These are phyloP conservation scores for Venturia effusa DNA, from an alignment of 2,329 filamentous ascomycete species.

Conservation along the genomic window DNA sequence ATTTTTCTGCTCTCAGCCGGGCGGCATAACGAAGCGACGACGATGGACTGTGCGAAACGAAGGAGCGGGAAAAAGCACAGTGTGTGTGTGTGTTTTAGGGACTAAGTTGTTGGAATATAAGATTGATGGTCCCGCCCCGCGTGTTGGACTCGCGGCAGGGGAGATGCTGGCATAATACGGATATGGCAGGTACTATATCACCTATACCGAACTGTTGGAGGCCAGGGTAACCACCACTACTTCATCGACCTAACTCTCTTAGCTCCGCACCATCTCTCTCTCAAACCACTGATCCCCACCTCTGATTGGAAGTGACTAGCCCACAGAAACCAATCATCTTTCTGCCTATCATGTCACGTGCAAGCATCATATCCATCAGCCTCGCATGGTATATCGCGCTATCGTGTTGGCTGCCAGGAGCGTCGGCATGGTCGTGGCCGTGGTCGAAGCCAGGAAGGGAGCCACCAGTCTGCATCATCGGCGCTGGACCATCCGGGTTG, in stretches of 20 bases:
- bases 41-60: background rate
- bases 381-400: constrained; percentile 19
- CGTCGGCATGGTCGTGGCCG: constrained; percentile 19
- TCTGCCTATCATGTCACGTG: background rate
- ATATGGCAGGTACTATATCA: background rate
- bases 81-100: too few species aligned
- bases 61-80: background rate
- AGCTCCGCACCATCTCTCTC: background rate
- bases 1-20: too few species aligned
- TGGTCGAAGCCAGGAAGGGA: constrained; percentile 11
- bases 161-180: background rate
- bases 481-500: constrained; percentile 26
- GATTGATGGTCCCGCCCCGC: background rate
- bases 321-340: background rate
- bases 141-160: background rate
- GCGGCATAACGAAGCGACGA: constrained; percentile 14
- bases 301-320: background rate
- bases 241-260: background rate
- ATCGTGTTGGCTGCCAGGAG: constrained; percentile 17
- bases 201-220: background rate
- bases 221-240: background rate
- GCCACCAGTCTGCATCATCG: constrained; percentile 26
- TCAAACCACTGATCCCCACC: background rate
- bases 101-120: background rate
- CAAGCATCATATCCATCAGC: constrained; percentile 15